Base-by-base conservation (phyloP, 2,329 filamentous ascomycete genomes). In the Aureobasidium leucospermi region DNA sequence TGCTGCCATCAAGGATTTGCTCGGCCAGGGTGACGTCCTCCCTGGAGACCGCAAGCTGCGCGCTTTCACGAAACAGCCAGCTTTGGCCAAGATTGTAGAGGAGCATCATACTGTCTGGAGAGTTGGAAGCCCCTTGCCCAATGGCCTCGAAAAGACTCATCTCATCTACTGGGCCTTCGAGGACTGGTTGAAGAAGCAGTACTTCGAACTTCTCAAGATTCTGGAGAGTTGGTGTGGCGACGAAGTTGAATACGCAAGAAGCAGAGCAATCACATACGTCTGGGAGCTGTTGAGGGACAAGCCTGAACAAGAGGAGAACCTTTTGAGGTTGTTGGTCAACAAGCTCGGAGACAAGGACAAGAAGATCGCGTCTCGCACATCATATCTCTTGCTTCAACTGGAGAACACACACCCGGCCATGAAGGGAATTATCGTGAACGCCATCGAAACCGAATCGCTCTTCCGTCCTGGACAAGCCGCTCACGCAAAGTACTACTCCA, bases 311-410 rank as follows among this genome's bases (percentile, higher is more conserved):
- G 94, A 99, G 73, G 88, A 93, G 59, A 99, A 99, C 71, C 77
- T 99, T 63, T 78, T 99, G 62, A 86, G 93, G 58, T 78, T 99
- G 59, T 77, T 99, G 60, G 90, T 99, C 66, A 97, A 97, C 78
- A 99, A 99, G 74, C 83, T 99, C 29, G 93, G 95, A 67, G 94
- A 99, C 70, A 89, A 88, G 46, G 90, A 96, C 65, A 91, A 91
- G 71, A 99, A 97, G 74, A 95, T 99, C 67, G 87, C 94, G 1
- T 99, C 94, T 4, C 85, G 92, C 62, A 88, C 93, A 2, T 97
- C 94, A 0, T 96, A 96, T 73, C 81, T 97, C 46, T 79, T 99
- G n/a, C 80, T 99, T 56, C 94, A 99, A 70, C 79, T 99, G 7
- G 85, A 96, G 69, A 88, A 86, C 61, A 85, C 87, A 0, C 94